Evolutionary conservation across 257 asterid species (phyloP).

Genomic region (Gentiana dahurica): DNA sequence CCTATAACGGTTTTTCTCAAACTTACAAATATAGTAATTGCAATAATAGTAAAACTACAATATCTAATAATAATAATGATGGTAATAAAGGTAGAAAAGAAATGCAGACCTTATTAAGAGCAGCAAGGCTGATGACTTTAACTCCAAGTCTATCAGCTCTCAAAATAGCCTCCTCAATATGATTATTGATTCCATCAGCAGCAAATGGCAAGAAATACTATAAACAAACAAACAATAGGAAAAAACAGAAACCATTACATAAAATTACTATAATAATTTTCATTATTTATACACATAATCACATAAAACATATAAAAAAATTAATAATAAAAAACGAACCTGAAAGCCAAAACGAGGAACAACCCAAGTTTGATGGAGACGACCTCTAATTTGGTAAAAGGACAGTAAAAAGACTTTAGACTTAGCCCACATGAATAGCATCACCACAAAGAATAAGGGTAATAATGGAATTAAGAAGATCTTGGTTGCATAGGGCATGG

Average conservation of each 20-base stretch:
- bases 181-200: constrained; percentile 64
- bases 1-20: too few relatives aligned
- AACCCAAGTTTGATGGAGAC: constrained; percentile 63
- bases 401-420: constrained; percentile 60
- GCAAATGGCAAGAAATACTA: constrained; percentile 94
- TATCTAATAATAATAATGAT: too few relatives aligned
- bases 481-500: constrained; percentile 53
- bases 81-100: not conserved
- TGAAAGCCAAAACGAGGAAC: constrained; percentile 96
- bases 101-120: constrained; percentile 70
- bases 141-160: constrained; percentile 82
- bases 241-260: too few relatives aligned
- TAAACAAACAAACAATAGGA: constrained; percentile 1
- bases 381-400: constrained; percentile 70
- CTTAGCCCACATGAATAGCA: constrained; percentile 82
- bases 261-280: too few relatives aligned
- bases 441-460: constrained; percentile 44
- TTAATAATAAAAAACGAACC: constrained; percentile 22
- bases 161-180: constrained; percentile 79
- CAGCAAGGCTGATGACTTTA: constrained; percentile 94
- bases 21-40: too few relatives aligned
- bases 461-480: constrained; percentile 67
- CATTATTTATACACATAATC: too few relatives aligned
- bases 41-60: too few relatives aligned
- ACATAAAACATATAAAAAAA: too few relatives aligned